A percentile compares a stretch with the other conserved stretches of the same genome.
Conservation (phyloP, 1,284 basidiomycete genomes). For the Rhodotorula sp. region DNA sequence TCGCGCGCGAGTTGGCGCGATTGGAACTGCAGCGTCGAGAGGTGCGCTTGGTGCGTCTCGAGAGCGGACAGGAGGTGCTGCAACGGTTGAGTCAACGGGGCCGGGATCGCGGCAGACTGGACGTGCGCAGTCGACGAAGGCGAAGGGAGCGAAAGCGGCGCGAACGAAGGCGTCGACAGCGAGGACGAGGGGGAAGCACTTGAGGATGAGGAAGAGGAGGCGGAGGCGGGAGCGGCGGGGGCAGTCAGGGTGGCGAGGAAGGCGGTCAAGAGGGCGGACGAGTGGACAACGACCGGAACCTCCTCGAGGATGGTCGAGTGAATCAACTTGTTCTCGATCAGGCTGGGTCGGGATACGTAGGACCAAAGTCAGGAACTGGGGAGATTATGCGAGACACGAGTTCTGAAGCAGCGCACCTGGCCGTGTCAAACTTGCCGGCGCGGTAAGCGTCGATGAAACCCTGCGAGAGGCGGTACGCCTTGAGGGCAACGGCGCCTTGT, state of each 20-base stretch:
- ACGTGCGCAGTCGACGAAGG: constrained; percentile 43
- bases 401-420: constrained; percentile 58
- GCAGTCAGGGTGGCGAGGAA: constrained; percentile 73
- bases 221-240: constrained; percentile 45
- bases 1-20: constrained; percentile 88
- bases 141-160: constrained; percentile 38
- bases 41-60: constrained; percentile 82
- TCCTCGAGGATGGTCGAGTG: constrained; percentile 87
- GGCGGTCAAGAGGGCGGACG: constrained; percentile 77
- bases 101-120: constrained; percentile 60
- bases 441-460: constrained; percentile 83
- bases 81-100: constrained; percentile 77
- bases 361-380: background rate
- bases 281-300: constrained; percentile 83
- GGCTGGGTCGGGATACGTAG: constrained; percentile 53
- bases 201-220: constrained; percentile 32
- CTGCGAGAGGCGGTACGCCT: constrained; percentile 82
- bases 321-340: constrained; percentile 81
- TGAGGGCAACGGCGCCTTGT: constrained; percentile 83
- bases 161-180: constrained; percentile 46
- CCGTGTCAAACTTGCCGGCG: constrained; percentile 78
- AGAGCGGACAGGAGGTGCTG: constrained; percentile 78
- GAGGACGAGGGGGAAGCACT: constrained; percentile 36
- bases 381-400: background rate
- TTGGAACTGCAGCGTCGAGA: constrained; percentile 90